Percentiles rank a stretch among this genome's conserved stretches.
Conservation (phyloP, 2,329 filamentous ascomycete species). For the Cryoendolithus antarcticus region DNA sequence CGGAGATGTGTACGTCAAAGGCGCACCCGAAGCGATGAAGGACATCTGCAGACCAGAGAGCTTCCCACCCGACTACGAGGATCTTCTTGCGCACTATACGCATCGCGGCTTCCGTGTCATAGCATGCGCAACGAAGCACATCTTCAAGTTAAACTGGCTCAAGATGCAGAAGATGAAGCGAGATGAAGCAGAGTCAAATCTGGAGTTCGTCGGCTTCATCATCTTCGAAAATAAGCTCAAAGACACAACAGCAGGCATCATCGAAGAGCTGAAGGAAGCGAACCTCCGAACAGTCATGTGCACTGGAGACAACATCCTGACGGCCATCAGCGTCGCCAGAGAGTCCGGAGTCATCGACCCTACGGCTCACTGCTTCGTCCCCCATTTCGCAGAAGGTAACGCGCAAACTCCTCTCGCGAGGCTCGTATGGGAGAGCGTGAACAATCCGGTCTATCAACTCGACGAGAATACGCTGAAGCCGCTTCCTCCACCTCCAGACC, state of each 20-base stretch:
- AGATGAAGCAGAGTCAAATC: constrained; percentile 65
- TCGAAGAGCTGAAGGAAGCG: constrained; percentile 69
- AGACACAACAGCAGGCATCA: constrained; percentile 65
- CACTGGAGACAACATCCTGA: constrained; percentile 94
- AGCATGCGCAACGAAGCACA: constrained; percentile 79
- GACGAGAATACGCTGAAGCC: constrained; percentile 73
- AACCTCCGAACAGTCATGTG: constrained; percentile 91
- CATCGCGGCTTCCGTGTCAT: constrained; percentile 95
- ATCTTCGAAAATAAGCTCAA: constrained; percentile 99
- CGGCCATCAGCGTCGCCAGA: constrained; percentile 86
- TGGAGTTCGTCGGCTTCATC: constrained; percentile 91
- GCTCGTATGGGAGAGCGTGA: constrained; percentile 88
- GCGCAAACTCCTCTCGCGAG: constrained; percentile 59
- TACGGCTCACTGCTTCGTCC: constrained; percentile 81
- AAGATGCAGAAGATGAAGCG: constrained; percentile 91
- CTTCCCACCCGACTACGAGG: constrained; percentile 81
- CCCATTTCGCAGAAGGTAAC: constrained; percentile 73
- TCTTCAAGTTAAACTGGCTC: constrained; percentile 81
- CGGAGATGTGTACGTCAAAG: constrained; percentile 86
- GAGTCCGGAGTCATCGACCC: constrained; percentile 76
- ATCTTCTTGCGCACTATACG: constrained; percentile 79
- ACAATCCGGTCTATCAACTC: constrained; percentile 65
- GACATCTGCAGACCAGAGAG: constrained; percentile 78
- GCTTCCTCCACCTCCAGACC: constrained; percentile 54
- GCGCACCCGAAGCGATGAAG: constrained; percentile 90